phyloP scores from a whole-genome alignment of 768 basidiomycete genomes.

The Tremella mesenterica region DNA sequence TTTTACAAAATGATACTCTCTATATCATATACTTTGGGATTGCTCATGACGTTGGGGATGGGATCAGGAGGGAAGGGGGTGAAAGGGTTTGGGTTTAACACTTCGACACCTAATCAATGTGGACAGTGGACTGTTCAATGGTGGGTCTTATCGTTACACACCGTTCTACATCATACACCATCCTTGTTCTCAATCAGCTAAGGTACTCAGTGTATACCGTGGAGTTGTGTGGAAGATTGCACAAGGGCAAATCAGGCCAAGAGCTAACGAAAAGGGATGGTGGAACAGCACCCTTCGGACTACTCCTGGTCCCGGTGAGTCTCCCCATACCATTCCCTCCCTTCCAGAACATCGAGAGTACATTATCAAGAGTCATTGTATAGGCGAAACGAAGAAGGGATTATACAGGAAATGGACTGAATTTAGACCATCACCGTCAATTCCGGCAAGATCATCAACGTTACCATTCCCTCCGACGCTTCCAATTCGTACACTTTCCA shows the following conservation, averaged over 20 bases:
- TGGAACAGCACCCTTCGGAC: constrained; percentile 22
- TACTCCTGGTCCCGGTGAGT: constrained; percentile 37
- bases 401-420: not conserved
- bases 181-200: not conserved
- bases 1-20: too few relatives aligned
- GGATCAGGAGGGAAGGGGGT: too few relatives aligned
- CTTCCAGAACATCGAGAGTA: not conserved
- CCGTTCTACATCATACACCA: not conserved
- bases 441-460: constrained; percentile 31
- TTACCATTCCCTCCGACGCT: constrained; percentile 29
- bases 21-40: not conserved
- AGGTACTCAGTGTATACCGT: not conserved
- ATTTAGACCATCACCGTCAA: constrained; percentile 17
- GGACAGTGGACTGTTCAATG: constrained; percentile 30
- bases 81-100: constrained; percentile 32
- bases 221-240: not conserved
- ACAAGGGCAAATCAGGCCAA: not conserved
- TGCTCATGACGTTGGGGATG: not conserved
- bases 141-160: constrained; percentile 9
- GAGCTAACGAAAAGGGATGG: constrained; percentile 17
- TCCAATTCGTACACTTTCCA: constrained; percentile 29
- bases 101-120: constrained; percentile 39
- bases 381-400: not conserved
- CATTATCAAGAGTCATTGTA: not conserved
- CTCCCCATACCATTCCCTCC: not conserved